phyloP scores from a whole-genome alignment of 1,139 yeast species.

The Saccharomyces hybrid region DNA sequence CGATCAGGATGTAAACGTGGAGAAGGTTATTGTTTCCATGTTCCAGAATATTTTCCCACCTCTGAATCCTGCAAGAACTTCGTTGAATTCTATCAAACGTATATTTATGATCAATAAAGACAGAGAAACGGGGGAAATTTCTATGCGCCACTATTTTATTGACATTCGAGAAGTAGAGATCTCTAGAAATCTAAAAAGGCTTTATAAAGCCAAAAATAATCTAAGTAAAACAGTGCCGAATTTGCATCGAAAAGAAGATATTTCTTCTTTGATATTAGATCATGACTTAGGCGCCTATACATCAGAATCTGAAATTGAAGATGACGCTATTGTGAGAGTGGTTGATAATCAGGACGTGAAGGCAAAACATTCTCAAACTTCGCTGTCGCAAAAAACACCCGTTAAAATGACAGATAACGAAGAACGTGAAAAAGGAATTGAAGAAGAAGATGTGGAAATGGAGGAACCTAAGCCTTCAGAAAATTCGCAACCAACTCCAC shows the following conservation, averaged over 20 bases:
- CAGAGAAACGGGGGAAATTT: slow-evolving; percentile 61
- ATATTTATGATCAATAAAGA: slow-evolving; percentile 79
- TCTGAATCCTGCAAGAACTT: slow-evolving; percentile 69
- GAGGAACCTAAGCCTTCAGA: slow-evolving; percentile 2
- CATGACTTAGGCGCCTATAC: slow-evolving; percentile 71
- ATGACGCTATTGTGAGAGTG: slow-evolving; percentile 76
- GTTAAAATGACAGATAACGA: slow-evolving; percentile 8
- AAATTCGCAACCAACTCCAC: slow-evolving; percentile 19
- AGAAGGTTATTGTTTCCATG: slow-evolving; percentile 77
- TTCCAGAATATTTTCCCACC: slow-evolving; percentile 97
- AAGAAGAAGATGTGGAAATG: slow-evolving; percentile 15
- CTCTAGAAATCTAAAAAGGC: slow-evolving; percentile 68
- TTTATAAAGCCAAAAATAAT: slow-evolving; percentile 58
- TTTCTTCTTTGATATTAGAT: slow-evolving; percentile 76
- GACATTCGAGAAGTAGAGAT: slow-evolving; percentile 84
- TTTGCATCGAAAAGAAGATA: slow-evolving; percentile 58
- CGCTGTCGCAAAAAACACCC: not conserved
- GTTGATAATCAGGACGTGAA: slow-evolving; percentile 37
- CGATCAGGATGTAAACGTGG: slow-evolving; percentile 40
- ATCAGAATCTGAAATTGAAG: slow-evolving; percentile 93
- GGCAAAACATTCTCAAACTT: slow-evolving; percentile 7
- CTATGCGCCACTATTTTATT: slow-evolving; percentile 84
- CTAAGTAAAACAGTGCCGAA: slow-evolving; percentile 68
- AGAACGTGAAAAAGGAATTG: slow-evolving; percentile 20
- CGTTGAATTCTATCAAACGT: slow-evolving; percentile 66